phyloP scores from a whole-genome alignment of 192 early-diverging fungal species.

The Phycomyces blakesleeanus region DNA sequence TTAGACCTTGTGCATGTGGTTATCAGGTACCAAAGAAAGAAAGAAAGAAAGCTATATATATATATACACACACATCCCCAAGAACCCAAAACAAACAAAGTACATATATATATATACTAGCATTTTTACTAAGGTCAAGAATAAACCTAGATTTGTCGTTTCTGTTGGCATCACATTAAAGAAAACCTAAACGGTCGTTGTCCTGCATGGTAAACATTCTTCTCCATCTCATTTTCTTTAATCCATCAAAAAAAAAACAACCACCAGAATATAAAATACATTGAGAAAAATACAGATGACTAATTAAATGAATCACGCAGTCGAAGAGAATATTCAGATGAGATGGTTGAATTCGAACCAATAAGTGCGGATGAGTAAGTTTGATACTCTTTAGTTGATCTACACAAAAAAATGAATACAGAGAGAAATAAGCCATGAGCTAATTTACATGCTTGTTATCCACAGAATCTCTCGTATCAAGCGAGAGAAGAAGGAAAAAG shows the following conservation, averaged over 20 bases:
- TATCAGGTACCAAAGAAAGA: constrained; percentile 72
- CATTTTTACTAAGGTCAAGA: background rate
- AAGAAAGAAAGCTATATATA: background rate
- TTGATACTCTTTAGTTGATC: background rate
- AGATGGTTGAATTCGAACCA: constrained; percentile 82
- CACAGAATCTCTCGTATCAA: constrained; percentile 60
- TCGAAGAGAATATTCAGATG: constrained; percentile 88
- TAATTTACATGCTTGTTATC: background rate
- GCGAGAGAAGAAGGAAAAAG: constrained; percentile 76
- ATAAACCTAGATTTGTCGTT: constrained; percentile 84
- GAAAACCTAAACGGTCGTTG: constrained; percentile 88
- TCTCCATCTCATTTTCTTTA: background rate
- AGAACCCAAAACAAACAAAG: background rate
- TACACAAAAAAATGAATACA: no score
- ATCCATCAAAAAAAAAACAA: no score
- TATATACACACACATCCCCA: no score
- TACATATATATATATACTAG: background rate
- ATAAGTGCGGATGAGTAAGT: constrained; percentile 83
- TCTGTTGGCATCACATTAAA: constrained; percentile 97
- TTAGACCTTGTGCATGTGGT: constrained; percentile 96
- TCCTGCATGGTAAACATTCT: constrained; percentile 69
- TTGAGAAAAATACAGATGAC: background rate
- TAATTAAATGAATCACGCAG: constrained; percentile 29
- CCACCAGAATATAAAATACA: background rate
- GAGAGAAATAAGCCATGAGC: no score